phyloP scores from a whole-genome alignment of 768 basidiomycete genomes.

The Cubamyces sp. region DNA sequence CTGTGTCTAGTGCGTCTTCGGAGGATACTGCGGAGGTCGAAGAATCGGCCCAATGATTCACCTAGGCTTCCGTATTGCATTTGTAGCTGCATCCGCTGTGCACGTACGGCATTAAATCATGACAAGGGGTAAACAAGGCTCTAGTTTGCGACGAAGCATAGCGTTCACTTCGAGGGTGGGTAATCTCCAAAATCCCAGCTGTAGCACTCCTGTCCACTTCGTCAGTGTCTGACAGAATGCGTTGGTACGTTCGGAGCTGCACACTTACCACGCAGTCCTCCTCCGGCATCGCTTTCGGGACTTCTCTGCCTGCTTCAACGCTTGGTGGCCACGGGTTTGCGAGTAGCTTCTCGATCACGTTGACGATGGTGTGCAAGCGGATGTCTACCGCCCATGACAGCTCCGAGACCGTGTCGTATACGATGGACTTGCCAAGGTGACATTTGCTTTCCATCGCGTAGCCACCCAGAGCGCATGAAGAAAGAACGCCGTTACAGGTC shows the following conservation, averaged over 20 bases:
- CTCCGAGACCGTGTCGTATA: slow-evolving; percentile 92
- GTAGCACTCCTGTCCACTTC: slow-evolving; percentile 59
- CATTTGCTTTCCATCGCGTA: slow-evolving; percentile 89
- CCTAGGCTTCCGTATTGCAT: too few relatives aligned
- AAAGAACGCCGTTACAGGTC: slow-evolving; percentile 79
- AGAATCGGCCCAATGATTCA: too few relatives aligned
- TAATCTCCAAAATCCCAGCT: slow-evolving; percentile 71
- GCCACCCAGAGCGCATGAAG: slow-evolving; percentile 84
- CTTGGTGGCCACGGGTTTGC: slow-evolving; percentile 72
- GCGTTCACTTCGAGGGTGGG: slow-evolving; percentile 12
- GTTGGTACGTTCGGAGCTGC: not conserved
- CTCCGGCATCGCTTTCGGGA: slow-evolving; percentile 57
- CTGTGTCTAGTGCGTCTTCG: too few relatives aligned
- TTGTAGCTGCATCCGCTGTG: too few relatives aligned
- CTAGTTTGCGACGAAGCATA: too few relatives aligned
- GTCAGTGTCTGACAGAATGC: not conserved
- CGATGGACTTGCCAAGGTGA: slow-evolving; percentile 82
- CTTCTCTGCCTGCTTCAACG: slow-evolving; percentile 62
- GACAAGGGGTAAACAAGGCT: too few relatives aligned
- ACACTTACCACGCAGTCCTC: slow-evolving; percentile 72
- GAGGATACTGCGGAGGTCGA: too few relatives aligned
- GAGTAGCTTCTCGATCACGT: slow-evolving; percentile 76
- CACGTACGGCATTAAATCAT: too few relatives aligned
- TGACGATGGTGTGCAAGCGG: slow-evolving; percentile 78
- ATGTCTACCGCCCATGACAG: slow-evolving; percentile 85